Conservation (phyloP, 2,329 filamentous ascomycete genomes). For the Trichoderma guizhouense region DNA sequence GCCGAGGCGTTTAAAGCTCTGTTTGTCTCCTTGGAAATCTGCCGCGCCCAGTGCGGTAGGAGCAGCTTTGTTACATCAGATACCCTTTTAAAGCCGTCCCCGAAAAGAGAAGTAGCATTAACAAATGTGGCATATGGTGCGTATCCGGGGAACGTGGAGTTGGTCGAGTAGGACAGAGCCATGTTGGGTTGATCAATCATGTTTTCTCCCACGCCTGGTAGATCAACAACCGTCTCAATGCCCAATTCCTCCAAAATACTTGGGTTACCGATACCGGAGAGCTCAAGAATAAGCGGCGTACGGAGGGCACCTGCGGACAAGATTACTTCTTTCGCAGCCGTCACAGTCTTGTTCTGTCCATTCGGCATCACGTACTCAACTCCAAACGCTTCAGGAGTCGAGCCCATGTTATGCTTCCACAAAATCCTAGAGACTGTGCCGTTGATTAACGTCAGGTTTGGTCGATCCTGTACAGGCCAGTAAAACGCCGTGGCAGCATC, state of each 20-base stretch:
- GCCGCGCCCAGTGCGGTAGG: slow-evolving; percentile 31
- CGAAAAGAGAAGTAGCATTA: slow-evolving; percentile 36
- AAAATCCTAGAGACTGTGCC: slow-evolving; percentile 35
- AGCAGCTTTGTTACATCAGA: slow-evolving; percentile 26
- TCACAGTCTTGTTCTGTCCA: slow-evolving; percentile 31
- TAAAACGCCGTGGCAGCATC: slow-evolving; percentile 43
- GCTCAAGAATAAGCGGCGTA: slow-evolving; percentile 29
- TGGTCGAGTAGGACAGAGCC: slow-evolving; percentile 26
- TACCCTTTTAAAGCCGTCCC: slow-evolving; percentile 24
- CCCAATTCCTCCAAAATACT: slow-evolving; percentile 30
- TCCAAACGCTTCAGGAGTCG: slow-evolving; percentile 28
- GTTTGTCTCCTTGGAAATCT: slow-evolving; percentile 26
- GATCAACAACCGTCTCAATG: slow-evolving; percentile 33
- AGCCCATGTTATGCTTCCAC: slow-evolving; percentile 25
- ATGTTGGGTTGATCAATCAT: slow-evolving; percentile 44
- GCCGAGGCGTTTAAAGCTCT: slow-evolving; percentile 30
- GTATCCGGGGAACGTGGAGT: slow-evolving; percentile 24
- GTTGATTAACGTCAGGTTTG: slow-evolving; percentile 39
- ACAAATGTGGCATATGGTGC: slow-evolving; percentile 35
- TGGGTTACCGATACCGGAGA: slow-evolving; percentile 34
- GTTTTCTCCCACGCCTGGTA: slow-evolving; percentile 40
- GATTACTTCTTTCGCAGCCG: slow-evolving; percentile 39
- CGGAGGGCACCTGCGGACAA: slow-evolving; percentile 20
- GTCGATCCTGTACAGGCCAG: slow-evolving; percentile 34
- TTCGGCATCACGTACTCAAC: slow-evolving; percentile 36